Conservation (phyloP, 371 early-diverging fungal genomes). For the Vairimorpha ceranae region DNA sequence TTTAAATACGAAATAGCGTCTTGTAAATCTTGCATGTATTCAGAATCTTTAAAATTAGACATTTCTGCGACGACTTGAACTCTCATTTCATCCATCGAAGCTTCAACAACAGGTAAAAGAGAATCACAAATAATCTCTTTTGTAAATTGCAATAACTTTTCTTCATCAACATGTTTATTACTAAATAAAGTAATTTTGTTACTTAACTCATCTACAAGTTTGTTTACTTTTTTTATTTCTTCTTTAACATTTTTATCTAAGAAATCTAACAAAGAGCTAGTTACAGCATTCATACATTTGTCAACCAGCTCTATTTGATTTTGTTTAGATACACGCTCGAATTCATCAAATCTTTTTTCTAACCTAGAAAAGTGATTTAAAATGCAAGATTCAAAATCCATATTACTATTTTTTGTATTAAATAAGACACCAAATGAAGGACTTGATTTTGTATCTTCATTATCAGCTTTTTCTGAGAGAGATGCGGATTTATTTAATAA, state of each 20-base stretch:
- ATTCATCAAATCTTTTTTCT: conserved; percentile 41
- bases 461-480: no score
- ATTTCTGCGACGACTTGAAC: conserved; percentile 56
- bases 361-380: no score
- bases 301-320: conserved; percentile 24
- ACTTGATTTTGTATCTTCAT: no score
- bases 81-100: conserved; percentile 57
- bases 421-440: no score
- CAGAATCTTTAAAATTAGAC: conserved; percentile 27
- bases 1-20: not conserved
- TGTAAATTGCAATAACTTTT: conserved; percentile 21
- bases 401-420: no score
- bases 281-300: conserved; percentile 37
- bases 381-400: no score
- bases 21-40: conserved; percentile 35
- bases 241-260: conserved; percentile 34
- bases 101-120: conserved; percentile 55
- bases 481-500: no score
- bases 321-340: not conserved
- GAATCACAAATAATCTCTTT: conserved; percentile 45
- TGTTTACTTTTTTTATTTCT: conserved; percentile 16
- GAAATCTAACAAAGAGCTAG: conserved; percentile 31
- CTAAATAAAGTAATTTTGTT: not conserved
- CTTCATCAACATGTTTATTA: not conserved
- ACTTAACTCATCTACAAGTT: conserved; percentile 19